phyloP scores from a whole-genome alignment of 495 filamentous ascomycete species.

The Penicillium pulvis region DNA sequence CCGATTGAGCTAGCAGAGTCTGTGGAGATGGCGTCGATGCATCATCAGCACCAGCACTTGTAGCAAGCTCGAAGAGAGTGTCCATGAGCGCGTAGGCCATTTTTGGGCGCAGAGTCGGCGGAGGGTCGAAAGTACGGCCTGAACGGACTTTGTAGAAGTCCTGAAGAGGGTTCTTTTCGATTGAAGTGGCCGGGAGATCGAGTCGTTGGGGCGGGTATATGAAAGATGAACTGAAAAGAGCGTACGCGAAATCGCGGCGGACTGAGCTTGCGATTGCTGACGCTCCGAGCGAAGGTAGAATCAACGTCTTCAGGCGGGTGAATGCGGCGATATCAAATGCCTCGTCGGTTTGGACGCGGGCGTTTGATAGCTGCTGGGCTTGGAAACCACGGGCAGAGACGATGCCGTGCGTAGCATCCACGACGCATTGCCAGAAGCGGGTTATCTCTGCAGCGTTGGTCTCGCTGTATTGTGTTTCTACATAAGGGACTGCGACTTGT shows the following conservation, averaged over 20 bases:
- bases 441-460: conserved; percentile 32
- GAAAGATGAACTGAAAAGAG: conserved; percentile 81
- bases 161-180: conserved; percentile 55
- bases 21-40: conserved; percentile 27
- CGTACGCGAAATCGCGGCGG: conserved; percentile 68
- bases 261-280: conserved; percentile 64
- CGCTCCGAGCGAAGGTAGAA: conserved; percentile 73
- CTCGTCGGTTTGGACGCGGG: conserved; percentile 51
- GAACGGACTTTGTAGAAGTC: conserved; percentile 64
- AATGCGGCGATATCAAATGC: conserved; percentile 81
- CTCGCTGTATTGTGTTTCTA: conserved; percentile 50
- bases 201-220: conserved; percentile 69
- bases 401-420: conserved; percentile 43
- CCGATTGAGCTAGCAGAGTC: conserved; percentile 69
- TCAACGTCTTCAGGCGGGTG: conserved; percentile 62
- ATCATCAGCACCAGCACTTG: conserved; percentile 10
- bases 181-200: conserved; percentile 56
- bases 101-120: conserved; percentile 61
- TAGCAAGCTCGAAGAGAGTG: conserved; percentile 70
- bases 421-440: conserved; percentile 45
- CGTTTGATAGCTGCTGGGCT: conserved; percentile 27
- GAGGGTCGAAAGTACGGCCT: conserved; percentile 70
- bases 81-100: conserved; percentile 83
- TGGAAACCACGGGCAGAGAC: conserved; percentile 42
- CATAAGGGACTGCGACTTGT: conserved; percentile 62